These are phyloP conservation scores for Globisporangium yorkense DNA, from an alignment of 352 stramenopile genomes.

Conservation along the genomic window DNA sequence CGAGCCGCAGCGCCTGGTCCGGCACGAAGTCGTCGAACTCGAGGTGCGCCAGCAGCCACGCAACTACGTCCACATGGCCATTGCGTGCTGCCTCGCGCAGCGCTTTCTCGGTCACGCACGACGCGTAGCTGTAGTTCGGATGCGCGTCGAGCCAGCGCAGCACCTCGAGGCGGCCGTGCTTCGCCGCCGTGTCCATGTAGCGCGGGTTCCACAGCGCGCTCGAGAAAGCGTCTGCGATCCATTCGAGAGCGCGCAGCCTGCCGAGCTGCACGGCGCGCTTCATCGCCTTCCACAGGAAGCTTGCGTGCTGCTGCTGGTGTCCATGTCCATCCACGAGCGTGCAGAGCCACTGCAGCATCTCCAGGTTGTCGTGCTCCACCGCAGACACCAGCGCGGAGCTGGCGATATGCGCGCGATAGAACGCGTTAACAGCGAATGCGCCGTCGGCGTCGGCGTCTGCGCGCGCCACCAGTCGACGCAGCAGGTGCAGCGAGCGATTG, in stretches of 20 bases:
- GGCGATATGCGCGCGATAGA: slow-evolving; percentile 9
- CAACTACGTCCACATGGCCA: slow-evolving; percentile 3
- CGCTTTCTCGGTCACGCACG: slow-evolving; percentile 9
- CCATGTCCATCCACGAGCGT: neutral
- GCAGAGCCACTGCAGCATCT: slow-evolving; percentile 14
- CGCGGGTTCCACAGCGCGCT: slow-evolving; percentile 5
- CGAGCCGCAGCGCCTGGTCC: slow-evolving; percentile 9
- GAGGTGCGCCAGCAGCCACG: slow-evolving; percentile 7
- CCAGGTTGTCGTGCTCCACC: slow-evolving; percentile 9
- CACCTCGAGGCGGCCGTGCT: slow-evolving; percentile 7
- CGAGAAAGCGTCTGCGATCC: slow-evolving; percentile 3
- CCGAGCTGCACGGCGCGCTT: slow-evolving; percentile 7
- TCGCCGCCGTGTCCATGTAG: slow-evolving; percentile 10
- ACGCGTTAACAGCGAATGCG: neutral
- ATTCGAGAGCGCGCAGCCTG: slow-evolving; percentile 9
- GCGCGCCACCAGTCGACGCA: slow-evolving; percentile 1
- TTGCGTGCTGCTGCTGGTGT: neutral
- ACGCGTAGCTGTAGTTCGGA: slow-evolving; percentile 1
- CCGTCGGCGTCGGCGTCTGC: neutral
- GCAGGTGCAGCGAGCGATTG: slow-evolving; percentile 5
- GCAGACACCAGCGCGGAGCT: slow-evolving; percentile 7
- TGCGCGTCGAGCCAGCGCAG: slow-evolving; percentile 10
- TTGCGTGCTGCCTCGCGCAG: slow-evolving; percentile 8
- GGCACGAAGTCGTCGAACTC: slow-evolving; percentile 9
- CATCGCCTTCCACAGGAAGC: slow-evolving; percentile 13